These are phyloP conservation scores for Tuctoria greenei DNA, from an alignment of 176 grass and related monocot species.

Conservation along the genomic window DNA sequence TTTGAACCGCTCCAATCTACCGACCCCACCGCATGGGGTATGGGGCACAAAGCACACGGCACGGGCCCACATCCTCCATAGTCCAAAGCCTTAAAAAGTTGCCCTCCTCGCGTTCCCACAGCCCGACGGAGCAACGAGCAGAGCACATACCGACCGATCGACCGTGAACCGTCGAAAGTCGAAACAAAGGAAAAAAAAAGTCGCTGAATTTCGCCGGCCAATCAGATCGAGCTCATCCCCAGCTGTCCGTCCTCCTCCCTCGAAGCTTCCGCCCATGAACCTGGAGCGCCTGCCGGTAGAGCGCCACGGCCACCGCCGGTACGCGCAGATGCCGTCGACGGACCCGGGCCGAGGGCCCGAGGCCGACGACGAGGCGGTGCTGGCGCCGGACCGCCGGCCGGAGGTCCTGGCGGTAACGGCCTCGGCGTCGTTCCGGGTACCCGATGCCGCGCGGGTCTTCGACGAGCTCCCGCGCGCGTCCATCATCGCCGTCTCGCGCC, in stretches of 20 bases:
- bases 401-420: constrained; percentile 53
- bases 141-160: constrained; percentile 9
- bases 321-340: constrained; percentile 52
- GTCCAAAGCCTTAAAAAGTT: background rate
- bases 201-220: constrained; percentile 18
- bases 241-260: constrained; percentile 1
- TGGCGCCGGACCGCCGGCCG: constrained; percentile 29
- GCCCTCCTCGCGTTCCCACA: constrained; percentile 21
- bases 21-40: background rate
- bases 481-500: constrained; percentile 74
- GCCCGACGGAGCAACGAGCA: background rate
- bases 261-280: constrained; percentile 47
- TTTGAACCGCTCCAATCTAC: background rate
- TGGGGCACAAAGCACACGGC: background rate
- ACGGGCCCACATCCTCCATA: background rate
- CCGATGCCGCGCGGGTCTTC: constrained; percentile 60
- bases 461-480: constrained; percentile 71
- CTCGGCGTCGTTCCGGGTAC: constrained; percentile 61
- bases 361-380: background rate
- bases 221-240: constrained; percentile 38
- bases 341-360: constrained; percentile 30
- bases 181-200: background rate
- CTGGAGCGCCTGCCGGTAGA: constrained; percentile 44
- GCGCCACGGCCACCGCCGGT: constrained; percentile 31
- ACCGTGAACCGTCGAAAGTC: background rate